Evolutionary conservation across 441 rosid genomes (phyloP).

Genomic region (Pelargonium myrrhifolium): DNA sequence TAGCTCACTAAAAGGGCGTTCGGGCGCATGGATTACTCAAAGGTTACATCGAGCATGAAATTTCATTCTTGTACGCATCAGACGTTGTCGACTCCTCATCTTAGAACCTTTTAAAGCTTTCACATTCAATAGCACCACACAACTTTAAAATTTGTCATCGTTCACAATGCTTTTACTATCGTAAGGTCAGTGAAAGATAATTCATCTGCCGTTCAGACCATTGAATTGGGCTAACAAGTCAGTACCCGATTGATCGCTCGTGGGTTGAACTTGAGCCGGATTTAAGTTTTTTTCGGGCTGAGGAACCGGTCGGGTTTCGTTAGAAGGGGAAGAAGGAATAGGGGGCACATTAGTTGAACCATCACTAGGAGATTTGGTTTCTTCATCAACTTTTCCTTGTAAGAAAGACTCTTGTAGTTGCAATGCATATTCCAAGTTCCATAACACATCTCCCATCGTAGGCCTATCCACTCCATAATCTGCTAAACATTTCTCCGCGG

Average conservation of each 20-base stretch:
- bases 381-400: constrained; percentile 48
- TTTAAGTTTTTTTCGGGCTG: constrained; percentile 31
- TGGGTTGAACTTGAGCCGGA: constrained; percentile 31
- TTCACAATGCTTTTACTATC: too few relatives aligned
- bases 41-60: too few relatives aligned
- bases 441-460: constrained; percentile 90
- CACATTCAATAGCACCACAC: too few relatives aligned
- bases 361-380: constrained; percentile 25
- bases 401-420: constrained; percentile 78
- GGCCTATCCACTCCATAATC: constrained; percentile 87
- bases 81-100: too few relatives aligned
- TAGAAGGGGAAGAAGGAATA: constrained; percentile 19
- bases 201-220: constrained; percentile 9
- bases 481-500: constrained; percentile 78
- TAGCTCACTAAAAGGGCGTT: too few relatives aligned
- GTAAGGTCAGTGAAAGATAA: too few relatives aligned
- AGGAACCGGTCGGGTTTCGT: constrained; percentile 25
- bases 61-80: too few relatives aligned
- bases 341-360: constrained; percentile 15
- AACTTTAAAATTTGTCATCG: too few relatives aligned
- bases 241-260: constrained; percentile 11
- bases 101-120: too few relatives aligned
- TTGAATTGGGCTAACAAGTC: constrained; percentile 4
- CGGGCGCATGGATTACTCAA: too few relatives aligned
- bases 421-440: constrained; percentile 89